Percentiles rank a stretch among this genome's conserved stretches.
Conservation (phyloP, 371 early-diverging fungal genomes). For the Polyrhizophydium stewartii region DNA sequence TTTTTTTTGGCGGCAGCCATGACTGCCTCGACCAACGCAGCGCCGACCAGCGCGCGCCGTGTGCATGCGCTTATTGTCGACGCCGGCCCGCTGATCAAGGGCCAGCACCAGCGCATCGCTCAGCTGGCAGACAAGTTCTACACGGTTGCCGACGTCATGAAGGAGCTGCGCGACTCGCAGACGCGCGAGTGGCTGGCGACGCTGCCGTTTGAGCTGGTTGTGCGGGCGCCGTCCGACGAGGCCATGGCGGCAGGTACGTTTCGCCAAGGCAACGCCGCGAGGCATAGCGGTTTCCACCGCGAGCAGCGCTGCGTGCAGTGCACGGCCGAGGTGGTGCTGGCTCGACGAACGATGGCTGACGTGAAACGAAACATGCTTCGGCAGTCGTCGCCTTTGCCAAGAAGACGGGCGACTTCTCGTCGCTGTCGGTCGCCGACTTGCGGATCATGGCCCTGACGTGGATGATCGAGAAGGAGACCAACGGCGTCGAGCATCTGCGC, state of each 20-base stretch:
- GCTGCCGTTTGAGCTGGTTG: slow-evolving; percentile 54
- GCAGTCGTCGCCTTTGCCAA: slow-evolving; percentile 76
- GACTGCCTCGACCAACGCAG: background rate
- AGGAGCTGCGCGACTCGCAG: slow-evolving; percentile 77
- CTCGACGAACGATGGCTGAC: background rate
- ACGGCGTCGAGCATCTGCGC: slow-evolving; percentile 57
- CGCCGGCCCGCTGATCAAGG: slow-evolving; percentile 63
- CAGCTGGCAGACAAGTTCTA: slow-evolving; percentile 68
- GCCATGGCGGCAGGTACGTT: slow-evolving; percentile 65
- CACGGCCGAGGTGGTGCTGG: too few relatives aligned
- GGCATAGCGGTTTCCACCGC: background rate
- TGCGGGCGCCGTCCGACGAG: slow-evolving; percentile 66
- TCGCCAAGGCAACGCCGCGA: background rate
- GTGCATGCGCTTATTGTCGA: slow-evolving; percentile 59
- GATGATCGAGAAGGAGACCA: slow-evolving; percentile 73
- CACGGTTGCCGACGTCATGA: slow-evolving; percentile 84
- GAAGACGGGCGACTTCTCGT: slow-evolving; percentile 88
- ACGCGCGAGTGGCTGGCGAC: slow-evolving; percentile 63
- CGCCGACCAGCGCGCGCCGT: slow-evolving; percentile 6
- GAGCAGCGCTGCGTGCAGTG: too few relatives aligned
- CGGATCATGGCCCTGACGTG: slow-evolving; percentile 85
- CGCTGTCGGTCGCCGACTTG: slow-evolving; percentile 80
- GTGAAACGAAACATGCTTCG: background rate
- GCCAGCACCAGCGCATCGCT: slow-evolving; percentile 16
- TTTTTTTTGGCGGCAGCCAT: background rate